A percentile compares a stretch with the other conserved stretches of the same genome.
phyloP scores from a whole-genome alignment of 345 rosid genomes.

The Arabidopsis suecica region DNA sequence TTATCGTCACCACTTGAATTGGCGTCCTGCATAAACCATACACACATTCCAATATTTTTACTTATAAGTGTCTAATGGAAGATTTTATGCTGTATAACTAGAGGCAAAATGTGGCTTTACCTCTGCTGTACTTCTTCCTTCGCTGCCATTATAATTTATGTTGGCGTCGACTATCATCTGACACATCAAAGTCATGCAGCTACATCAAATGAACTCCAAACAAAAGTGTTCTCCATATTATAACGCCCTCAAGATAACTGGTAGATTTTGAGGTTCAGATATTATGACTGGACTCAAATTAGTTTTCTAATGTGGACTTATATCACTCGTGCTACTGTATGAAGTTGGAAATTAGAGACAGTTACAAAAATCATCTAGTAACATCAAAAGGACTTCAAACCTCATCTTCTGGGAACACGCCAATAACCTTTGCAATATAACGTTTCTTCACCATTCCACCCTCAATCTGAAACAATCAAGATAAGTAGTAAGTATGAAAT shows the following conservation, averaged over 20 bases:
- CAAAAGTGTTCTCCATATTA: background rate
- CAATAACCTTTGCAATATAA: conserved; percentile 78
- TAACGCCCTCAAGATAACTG: background rate
- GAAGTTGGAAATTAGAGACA: conserved; percentile 4
- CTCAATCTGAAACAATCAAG: conserved; percentile 64
- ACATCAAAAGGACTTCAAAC: conserved; percentile 40
- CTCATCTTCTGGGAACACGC: conserved; percentile 82
- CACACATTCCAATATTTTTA: background rate
- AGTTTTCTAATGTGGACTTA: background rate
- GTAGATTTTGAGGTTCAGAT: background rate
- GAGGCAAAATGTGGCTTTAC: conserved; percentile 46
- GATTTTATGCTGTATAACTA: conserved; percentile 4
- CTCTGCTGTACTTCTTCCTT: conserved; percentile 83
- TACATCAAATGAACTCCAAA: conserved; percentile 26
- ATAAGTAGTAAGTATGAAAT: conserved; percentile 2
- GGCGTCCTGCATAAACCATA: conserved; percentile 52
- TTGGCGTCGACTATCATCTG: conserved; percentile 74
- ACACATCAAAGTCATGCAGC: conserved; percentile 34
- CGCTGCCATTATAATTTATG: conserved; percentile 70
- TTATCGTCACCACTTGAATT: conserved; percentile 49
- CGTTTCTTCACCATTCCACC: conserved; percentile 74
- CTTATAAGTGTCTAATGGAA: background rate
- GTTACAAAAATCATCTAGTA: background rate
- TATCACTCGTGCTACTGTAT: background rate
- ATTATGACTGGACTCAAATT: background rate